A percentile compares a stretch with the other conserved stretches of the same genome.
Evolutionary conservation across 208 protist genomes (phyloP).

Genomic region (Acanthamoeba sp.): DNA sequence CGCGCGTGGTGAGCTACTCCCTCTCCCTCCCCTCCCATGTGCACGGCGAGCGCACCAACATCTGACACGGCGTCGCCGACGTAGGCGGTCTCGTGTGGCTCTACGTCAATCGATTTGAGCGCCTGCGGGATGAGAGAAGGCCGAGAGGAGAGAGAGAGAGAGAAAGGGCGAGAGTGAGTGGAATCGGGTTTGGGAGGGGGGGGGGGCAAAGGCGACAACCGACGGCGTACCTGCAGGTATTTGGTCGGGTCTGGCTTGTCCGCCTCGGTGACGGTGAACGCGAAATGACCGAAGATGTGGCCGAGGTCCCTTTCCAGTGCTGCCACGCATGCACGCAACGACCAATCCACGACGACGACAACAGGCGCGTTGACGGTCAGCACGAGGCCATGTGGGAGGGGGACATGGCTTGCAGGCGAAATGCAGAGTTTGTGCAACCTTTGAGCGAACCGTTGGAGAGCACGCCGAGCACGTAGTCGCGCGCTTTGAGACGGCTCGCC

Average conservation of each 20-base stretch:
- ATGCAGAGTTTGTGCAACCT: not conserved
- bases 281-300: not conserved
- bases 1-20: not conserved
- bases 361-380: no score
- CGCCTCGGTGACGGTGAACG: not conserved
- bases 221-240: not conserved
- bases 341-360: slow-evolving; percentile 7
- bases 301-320: not conserved
- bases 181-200: no score
- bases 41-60: not conserved
- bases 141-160: no score
- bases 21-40: not conserved
- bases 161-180: not conserved
- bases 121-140: not conserved
- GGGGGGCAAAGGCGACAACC: no score
- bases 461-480: not conserved
- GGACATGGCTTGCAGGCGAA: no score
- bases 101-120: not conserved
- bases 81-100: slow-evolving; percentile 8
- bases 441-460: not conserved
- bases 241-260: slow-evolving; percentile 38
- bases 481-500: not conserved
- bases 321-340: not conserved
- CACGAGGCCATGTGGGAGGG: no score
- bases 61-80: slow-evolving; percentile 3